phyloP scores from a whole-genome alignment of 2,329 filamentous ascomycete genomes.

The Pseudogymnoascus sp. region DNA sequence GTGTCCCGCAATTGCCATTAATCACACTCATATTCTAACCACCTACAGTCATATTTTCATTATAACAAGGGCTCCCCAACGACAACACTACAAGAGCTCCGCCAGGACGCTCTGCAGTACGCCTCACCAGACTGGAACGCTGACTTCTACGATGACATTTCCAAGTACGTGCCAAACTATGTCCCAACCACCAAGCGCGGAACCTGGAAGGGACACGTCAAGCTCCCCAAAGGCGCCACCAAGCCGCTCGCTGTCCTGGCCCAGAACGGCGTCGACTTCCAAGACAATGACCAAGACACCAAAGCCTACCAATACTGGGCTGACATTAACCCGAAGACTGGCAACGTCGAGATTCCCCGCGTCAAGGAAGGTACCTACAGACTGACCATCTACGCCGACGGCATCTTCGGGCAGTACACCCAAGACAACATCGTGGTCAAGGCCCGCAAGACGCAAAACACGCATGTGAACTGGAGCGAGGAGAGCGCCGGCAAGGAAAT shows the following conservation, averaged over 20 bases:
- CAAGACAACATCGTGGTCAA: conserved; percentile 40
- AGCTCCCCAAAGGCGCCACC: conserved; percentile 42
- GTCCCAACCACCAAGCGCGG: conserved; percentile 43
- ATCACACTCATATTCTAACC: not conserved
- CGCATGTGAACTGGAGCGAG: conserved; percentile 39
- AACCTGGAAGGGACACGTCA: conserved; percentile 40
- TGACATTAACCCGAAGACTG: conserved; percentile 35
- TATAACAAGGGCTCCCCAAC: conserved; percentile 48
- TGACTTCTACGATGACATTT: conserved; percentile 56
- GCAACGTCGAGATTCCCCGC: conserved; percentile 41
- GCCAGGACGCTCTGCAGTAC: conserved; percentile 44
- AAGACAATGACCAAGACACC: conserved; percentile 48
- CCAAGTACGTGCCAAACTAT: conserved; percentile 49
- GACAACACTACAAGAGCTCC: conserved; percentile 38
- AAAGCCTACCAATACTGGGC: conserved; percentile 56
- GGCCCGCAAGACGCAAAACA: conserved; percentile 33
- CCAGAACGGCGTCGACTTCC: conserved; percentile 42
- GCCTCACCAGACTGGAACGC: conserved; percentile 45
- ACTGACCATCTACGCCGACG: conserved; percentile 53
- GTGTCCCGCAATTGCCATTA: not conserved
- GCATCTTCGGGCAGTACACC: conserved; percentile 50
- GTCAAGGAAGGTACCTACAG: conserved; percentile 52
- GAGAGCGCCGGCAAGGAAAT: conserved; percentile 50
- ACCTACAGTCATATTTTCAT: conserved; percentile 44
- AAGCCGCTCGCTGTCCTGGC: conserved; percentile 48